Conservation (phyloP, 2,329 filamentous ascomycete genomes). For the Stagonosporopsis cucurbitacearum region DNA sequence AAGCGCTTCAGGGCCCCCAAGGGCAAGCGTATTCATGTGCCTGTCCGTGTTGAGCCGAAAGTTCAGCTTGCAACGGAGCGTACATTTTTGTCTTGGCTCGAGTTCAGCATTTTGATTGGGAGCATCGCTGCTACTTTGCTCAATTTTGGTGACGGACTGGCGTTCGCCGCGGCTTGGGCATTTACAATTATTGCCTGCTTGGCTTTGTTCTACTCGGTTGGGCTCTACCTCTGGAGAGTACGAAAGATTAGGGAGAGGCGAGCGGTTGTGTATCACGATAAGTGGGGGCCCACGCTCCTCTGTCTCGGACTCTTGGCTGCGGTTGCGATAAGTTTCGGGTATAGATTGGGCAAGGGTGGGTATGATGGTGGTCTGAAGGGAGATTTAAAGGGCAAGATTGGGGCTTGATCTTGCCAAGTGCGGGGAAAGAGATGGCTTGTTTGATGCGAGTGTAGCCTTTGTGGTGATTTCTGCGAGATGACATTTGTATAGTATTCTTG, state of each 20-base stretch:
- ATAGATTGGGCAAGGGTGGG: slow-evolving; percentile 68
- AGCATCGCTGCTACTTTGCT: slow-evolving; percentile 51
- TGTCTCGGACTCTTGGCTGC: slow-evolving; percentile 76
- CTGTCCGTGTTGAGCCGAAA: slow-evolving; percentile 94
- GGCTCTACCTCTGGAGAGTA: slow-evolving; percentile 87
- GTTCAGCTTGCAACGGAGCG: slow-evolving; percentile 96
- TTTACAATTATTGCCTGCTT: slow-evolving; percentile 84
- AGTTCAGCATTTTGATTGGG: slow-evolving; percentile 94
- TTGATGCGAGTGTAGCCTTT: background rate
- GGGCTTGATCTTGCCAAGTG: background rate
- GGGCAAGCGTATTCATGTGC: slow-evolving; percentile 89
- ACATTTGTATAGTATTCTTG: background rate
- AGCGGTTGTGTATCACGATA: slow-evolving; percentile 91
- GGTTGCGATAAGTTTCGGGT: slow-evolving; percentile 79
- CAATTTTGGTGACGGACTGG: slow-evolving; percentile 49
- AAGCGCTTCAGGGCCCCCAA: slow-evolving; percentile 72
- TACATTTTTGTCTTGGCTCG: slow-evolving; percentile 95
- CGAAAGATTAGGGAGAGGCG: slow-evolving; percentile 80
- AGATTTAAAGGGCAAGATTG: slow-evolving; percentile 17
- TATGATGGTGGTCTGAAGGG: slow-evolving; percentile 55
- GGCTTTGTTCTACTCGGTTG: slow-evolving; percentile 81
- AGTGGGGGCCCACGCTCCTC: slow-evolving; percentile 79
- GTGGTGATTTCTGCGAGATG: background rate
- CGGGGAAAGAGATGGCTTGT: background rate
- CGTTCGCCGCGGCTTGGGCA: slow-evolving; percentile 62